Conservation (phyloP, 2,329 filamentous ascomycete species). For the Penicillium capsulatum region DNA sequence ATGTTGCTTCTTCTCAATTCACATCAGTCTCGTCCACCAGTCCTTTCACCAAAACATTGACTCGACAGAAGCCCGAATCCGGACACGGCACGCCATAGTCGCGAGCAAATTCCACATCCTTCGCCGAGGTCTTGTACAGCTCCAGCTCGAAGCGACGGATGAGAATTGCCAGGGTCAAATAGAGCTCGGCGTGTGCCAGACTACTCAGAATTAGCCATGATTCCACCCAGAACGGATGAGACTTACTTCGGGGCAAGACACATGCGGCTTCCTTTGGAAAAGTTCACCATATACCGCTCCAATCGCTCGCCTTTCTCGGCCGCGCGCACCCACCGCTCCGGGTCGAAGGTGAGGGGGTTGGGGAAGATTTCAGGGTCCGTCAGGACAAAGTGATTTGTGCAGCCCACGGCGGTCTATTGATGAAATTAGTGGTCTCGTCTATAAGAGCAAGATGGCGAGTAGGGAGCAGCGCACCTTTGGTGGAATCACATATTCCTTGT, state of each 20-base stretch:
- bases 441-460: too few species aligned
- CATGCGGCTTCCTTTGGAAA: conserved; percentile 23
- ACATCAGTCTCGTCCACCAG: too few species aligned
- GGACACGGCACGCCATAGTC: conserved; percentile 16
- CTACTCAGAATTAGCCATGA: conserved; percentile 5
- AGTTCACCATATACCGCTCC: conserved; percentile 21
- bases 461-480: too few species aligned
- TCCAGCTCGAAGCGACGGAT: conserved; percentile 14
- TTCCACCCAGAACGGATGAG: not conserved
- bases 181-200: conserved; percentile 18
- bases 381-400: conserved; percentile 18
- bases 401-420: conserved; percentile 18
- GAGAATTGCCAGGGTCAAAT: conserved; percentile 12
- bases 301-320: conserved; percentile 16
- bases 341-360: conserved; percentile 23
- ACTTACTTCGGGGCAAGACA: conserved; percentile 26
- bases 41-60: conserved; percentile 1
- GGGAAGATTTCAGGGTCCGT: conserved; percentile 23
- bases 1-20: too few species aligned
- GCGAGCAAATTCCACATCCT: conserved; percentile 13
- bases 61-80: conserved; percentile 6
- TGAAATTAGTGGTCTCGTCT: not conserved
- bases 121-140: conserved; percentile 10
- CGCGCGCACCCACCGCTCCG: conserved; percentile 25
- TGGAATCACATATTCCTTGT: conserved; percentile 31